phyloP scores from a whole-genome alignment of 2,329 filamentous ascomycete species.

The Aspergillus sp. region DNA sequence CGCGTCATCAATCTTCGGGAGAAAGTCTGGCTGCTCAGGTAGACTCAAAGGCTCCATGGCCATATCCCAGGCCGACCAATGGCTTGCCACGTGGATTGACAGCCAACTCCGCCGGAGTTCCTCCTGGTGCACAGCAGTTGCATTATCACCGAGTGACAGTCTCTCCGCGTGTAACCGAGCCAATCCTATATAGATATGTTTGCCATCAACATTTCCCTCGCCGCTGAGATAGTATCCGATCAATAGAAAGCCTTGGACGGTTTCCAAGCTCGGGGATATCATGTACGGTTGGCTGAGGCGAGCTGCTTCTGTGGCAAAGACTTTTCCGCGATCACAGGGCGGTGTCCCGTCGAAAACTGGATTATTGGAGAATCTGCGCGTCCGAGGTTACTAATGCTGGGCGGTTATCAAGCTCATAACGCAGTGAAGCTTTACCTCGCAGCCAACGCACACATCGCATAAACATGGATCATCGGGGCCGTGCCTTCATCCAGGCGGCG shows the following conservation, averaged over 20 bases:
- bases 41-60: conserved; percentile 17
- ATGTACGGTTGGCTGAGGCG: conserved; percentile 14
- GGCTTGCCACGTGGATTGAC: conserved; percentile 20
- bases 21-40: background rate
- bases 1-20: conserved; percentile 21
- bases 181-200: conserved; percentile 22
- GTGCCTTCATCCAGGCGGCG: conserved; percentile 16
- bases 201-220: conserved; percentile 19
- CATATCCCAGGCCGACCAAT: conserved; percentile 22
- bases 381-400: background rate
- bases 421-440: conserved; percentile 16
- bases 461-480: conserved; percentile 18
- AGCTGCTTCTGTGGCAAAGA: conserved; percentile 14
- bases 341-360: conserved; percentile 9
- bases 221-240: conserved; percentile 21
- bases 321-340: conserved; percentile 17
- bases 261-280: conserved; percentile 19
- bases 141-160: conserved; percentile 5
- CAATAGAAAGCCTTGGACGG: conserved; percentile 18
- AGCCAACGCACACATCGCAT: conserved; percentile 24
- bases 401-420: background rate
- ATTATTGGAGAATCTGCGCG: conserved; percentile 19
- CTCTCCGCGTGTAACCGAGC: conserved; percentile 23
- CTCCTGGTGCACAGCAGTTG: conserved; percentile 5
- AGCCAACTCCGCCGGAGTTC: conserved; percentile 22